Conservation (phyloP, 768 basidiomycete species). For the Mycena sanguinolenta region DNA sequence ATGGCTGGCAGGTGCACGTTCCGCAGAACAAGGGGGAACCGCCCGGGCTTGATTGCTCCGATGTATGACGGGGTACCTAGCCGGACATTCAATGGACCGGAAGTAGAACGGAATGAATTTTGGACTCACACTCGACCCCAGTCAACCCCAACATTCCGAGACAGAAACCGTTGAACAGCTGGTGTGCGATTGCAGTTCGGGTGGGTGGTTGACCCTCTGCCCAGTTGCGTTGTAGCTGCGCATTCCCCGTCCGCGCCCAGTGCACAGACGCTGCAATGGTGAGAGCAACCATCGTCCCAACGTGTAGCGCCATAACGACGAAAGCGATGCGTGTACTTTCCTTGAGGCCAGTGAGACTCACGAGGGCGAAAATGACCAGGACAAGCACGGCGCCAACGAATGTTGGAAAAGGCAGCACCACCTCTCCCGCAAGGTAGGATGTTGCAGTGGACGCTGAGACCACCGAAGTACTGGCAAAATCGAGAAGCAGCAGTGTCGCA, state of each 20-base stretch:
- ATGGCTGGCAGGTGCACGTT: slow-evolving; percentile 75
- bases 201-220: slow-evolving; percentile 48
- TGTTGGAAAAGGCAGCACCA: slow-evolving; percentile 67
- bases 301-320: slow-evolving; percentile 70
- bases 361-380: slow-evolving; percentile 63
- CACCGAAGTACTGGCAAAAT: slow-evolving; percentile 76
- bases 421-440: slow-evolving; percentile 76
- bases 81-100: not conserved
- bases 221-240: slow-evolving; percentile 71
- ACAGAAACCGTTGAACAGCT: slow-evolving; percentile 77
- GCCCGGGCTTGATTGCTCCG: slow-evolving; percentile 67
- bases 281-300: slow-evolving; percentile 69
- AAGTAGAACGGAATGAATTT: not conserved
- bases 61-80: slow-evolving; percentile 75
- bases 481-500: slow-evolving; percentile 76
- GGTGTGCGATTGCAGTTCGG: slow-evolving; percentile 49
- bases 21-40: slow-evolving; percentile 71
- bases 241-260: slow-evolving; percentile 65
- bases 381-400: slow-evolving; percentile 68
- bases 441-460: slow-evolving; percentile 82
- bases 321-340: slow-evolving; percentile 76
- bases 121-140: slow-evolving; percentile 71
- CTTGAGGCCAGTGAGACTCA: slow-evolving; percentile 70
- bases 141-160: slow-evolving; percentile 81
- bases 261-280: slow-evolving; percentile 62